Evolutionary conservation across 768 basidiomycete genomes (phyloP), one percentile per base, ranked within the genome.

Genomic region (Amanita jacksonii): DNA sequence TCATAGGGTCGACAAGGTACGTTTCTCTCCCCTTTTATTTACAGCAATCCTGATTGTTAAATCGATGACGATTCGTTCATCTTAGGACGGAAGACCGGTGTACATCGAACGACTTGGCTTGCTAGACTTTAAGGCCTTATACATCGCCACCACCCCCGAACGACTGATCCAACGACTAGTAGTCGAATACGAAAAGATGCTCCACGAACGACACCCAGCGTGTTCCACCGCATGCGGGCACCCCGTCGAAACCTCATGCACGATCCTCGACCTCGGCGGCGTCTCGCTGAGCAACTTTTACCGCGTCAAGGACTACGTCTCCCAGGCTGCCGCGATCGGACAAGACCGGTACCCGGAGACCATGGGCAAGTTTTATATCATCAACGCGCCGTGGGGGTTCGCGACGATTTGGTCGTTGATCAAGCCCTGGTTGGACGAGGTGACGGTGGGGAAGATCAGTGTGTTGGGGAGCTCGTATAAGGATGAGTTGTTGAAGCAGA

Each of bases 331-430:
- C 0, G 57, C 60, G 20, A 82, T 99, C 62, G 88, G 89, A 8
- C 92, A 96, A 62, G 77, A 96, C 67, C 73, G 85, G 52, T 98
- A 92, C 62, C 88, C 91, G 1, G 89, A 94, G 62, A 79, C 73
- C 52, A 90, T 97, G 94, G 94, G 94, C 68, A 89, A 87, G 60
- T 97, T 99, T 70, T 99, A 88, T 72, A 92, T 98, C 73, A 86
- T 96, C 74, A 97, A 98, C 57, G 87, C 90, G 0, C 94, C 94
- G 0, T 97, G 85, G 81, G 73, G 79, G 41, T 99, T 99, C 69
- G 75, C 77, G 40, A 75, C 83, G 30, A 85, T 94, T 16, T 99
- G 93, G 93, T 58, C 67, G 15, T 59, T 92, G 51, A 77, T 98
- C 69, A 94, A 89, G 68, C 80, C 79, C 2, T 98, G 89, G 89